These are phyloP conservation scores for Onygena corvina DNA, from an alignment of 2,329 filamentous ascomycete species.

Conservation along the genomic window DNA sequence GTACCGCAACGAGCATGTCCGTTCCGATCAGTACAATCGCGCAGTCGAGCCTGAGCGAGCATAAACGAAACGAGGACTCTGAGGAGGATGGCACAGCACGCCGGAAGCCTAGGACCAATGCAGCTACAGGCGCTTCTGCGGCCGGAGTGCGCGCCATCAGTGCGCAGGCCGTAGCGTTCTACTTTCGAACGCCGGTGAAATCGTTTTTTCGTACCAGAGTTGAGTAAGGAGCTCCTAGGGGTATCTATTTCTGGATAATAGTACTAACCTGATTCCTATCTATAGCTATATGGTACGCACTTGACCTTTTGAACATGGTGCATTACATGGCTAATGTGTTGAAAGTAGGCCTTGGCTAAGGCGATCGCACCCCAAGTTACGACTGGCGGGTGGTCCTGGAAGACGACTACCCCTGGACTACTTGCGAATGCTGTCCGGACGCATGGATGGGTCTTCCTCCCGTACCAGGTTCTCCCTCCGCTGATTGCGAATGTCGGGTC, in stretches of 20 bases:
- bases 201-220: conserved; percentile 84
- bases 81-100: conserved; percentile 20
- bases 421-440: conserved; percentile 48
- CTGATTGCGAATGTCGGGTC: conserved; percentile 50
- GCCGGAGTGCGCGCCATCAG: conserved; percentile 73
- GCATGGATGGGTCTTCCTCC: conserved; percentile 54
- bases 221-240: conserved; percentile 50
- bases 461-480: conserved; percentile 52
- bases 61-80: neutral
- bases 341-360: conserved; percentile 46
- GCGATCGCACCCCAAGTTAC: conserved; percentile 47
- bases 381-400: conserved; percentile 43
- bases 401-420: conserved; percentile 49
- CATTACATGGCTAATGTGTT: conserved; percentile 5
- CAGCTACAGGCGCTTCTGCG: conserved; percentile 64
- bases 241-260: neutral
- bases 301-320: neutral
- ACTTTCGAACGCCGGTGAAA: conserved; percentile 82
- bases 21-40: conserved; percentile 11
- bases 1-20: conserved; percentile 11
- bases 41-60: conserved; percentile 11
- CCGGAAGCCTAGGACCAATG: conserved; percentile 44
- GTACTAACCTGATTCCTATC: conserved; percentile 11
- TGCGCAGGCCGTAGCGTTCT: conserved; percentile 75
- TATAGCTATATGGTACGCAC: conserved; percentile 40